A percentile compares a stretch with the other conserved stretches of the same genome.
These are phyloP conservation scores for Pseudomassariella vexata DNA, from an alignment of 2,329 filamentous ascomycete genomes.

Conservation along the genomic window DNA sequence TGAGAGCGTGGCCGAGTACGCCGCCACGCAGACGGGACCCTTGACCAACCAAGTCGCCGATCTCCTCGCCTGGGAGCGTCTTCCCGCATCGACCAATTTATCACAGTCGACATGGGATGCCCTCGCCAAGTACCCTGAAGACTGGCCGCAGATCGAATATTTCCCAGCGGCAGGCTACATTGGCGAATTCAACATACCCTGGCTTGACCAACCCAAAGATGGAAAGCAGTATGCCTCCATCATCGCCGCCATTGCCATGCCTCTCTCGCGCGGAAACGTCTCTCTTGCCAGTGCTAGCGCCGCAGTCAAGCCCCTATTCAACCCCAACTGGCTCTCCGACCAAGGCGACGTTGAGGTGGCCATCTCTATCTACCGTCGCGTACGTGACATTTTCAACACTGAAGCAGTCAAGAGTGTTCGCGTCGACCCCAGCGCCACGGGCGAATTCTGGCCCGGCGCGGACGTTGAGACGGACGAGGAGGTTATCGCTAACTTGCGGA, in stretches of 20 bases:
- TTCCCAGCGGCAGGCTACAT: conserved; percentile 8
- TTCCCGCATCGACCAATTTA: conserved; percentile 13
- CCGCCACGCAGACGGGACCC: conserved; percentile 21
- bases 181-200: conserved; percentile 8
- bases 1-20: conserved; percentile 24
- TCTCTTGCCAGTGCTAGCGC: conserved; percentile 25
- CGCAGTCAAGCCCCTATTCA: conserved; percentile 29
- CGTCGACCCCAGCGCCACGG: no score
- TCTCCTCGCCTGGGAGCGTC: conserved; percentile 22
- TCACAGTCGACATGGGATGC: conserved; percentile 20
- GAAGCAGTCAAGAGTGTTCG: conserved; percentile 2
- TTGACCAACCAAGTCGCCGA: conserved; percentile 16
- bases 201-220: conserved; percentile 7
- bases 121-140: conserved; percentile 44
- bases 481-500: conserved; percentile 7
- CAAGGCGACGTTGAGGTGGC: conserved; percentile 33
- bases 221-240: conserved; percentile 12
- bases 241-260: conserved; percentile 30
- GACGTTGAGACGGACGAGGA: conserved; percentile 7
- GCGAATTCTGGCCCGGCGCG: conserved; percentile 10
- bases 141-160: conserved; percentile 11
- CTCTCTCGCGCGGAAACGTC: conserved; percentile 33
- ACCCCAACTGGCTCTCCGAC: conserved; percentile 32
- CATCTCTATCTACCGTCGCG: conserved; percentile 30
- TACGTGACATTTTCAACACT: conserved; percentile 22